phyloP scores from a whole-genome alignment of 805 yeast genomes.

The Candida pini region DNA sequence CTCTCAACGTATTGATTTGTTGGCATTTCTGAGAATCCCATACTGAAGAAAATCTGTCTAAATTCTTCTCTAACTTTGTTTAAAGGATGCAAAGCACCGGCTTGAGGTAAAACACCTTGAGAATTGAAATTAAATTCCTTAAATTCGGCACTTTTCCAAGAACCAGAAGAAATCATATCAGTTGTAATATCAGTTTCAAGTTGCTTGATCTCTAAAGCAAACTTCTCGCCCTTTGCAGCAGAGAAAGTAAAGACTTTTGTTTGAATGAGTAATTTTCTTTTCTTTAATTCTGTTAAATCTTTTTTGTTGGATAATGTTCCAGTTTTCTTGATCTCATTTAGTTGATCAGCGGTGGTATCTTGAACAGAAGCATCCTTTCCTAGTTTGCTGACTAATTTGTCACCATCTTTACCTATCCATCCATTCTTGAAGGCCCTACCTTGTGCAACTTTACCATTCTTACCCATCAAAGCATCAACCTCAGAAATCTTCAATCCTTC shows the following conservation, averaged over 20 bases:
- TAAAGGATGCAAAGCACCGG: conserved; percentile 96
- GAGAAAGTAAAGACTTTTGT: conserved; percentile 70
- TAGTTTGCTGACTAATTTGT: conserved; percentile 61
- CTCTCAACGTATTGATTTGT: conserved; percentile 96
- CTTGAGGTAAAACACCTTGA: conserved; percentile 78
- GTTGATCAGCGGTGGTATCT: conserved; percentile 62
- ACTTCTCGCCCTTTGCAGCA: conserved; percentile 77
- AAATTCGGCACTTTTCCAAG: conserved; percentile 80
- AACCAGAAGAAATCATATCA: conserved; percentile 80
- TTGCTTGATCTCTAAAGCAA: conserved; percentile 72
- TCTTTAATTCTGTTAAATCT: conserved; percentile 78
- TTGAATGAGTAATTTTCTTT: conserved; percentile 77
- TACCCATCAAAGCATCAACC: conserved; percentile 65
- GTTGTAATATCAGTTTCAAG: conserved; percentile 91
- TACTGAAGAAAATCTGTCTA: conserved; percentile 92
- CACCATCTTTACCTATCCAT: conserved; percentile 90
- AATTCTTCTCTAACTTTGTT: conserved; percentile 97
- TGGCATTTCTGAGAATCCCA: conserved; percentile 99
- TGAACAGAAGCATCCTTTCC: conserved; percentile 43
- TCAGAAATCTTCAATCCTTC: conserved; percentile 83
- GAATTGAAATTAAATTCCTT: conserved; percentile 95
- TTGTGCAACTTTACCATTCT: conserved; percentile 87
- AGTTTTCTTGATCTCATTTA: conserved; percentile 49
- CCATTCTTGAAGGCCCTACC: conserved; percentile 97
- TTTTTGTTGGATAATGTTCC: conserved; percentile 56